These are phyloP conservation scores for Ophiostoma sp. DNA, from an alignment of 2,329 filamentous ascomycete genomes.

Conservation along the genomic window DNA sequence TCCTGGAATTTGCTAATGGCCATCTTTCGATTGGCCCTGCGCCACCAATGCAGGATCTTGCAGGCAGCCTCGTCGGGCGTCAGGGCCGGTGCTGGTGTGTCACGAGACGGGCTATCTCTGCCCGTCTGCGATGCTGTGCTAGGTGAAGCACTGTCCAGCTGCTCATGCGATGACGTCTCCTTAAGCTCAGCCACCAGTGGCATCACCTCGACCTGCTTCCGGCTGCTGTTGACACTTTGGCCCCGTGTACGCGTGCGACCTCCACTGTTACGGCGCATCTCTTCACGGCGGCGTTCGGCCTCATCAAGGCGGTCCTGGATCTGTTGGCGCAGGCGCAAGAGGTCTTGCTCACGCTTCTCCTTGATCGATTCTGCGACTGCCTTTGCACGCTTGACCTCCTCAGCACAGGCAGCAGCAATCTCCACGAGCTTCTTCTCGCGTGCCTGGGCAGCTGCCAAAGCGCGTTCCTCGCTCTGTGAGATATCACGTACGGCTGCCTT, in stretches of 20 bases:
- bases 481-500: conserved; percentile 62
- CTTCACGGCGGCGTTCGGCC: conserved; percentile 64
- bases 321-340: conserved; percentile 61
- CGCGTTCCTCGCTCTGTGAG: conserved; percentile 66
- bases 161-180: conserved; percentile 34
- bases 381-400: conserved; percentile 77
- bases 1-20: conserved; percentile 60
- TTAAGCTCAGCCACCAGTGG: conserved; percentile 48
- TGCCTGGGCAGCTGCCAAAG: conserved; percentile 69
- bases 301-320: conserved; percentile 78
- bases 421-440: conserved; percentile 76
- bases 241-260: conserved; percentile 45
- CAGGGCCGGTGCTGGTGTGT: conserved; percentile 25
- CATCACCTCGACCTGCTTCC: conserved; percentile 45
- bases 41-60: conserved; percentile 67
- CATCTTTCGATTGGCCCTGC: conserved; percentile 50
- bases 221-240: conserved; percentile 44
- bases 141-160: not conserved
- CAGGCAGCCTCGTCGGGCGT: conserved; percentile 53
- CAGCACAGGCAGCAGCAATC: conserved; percentile 73
- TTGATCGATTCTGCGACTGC: conserved; percentile 77
- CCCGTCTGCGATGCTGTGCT: not conserved
- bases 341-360: conserved; percentile 70
- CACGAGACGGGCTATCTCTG: conserved; percentile 23
- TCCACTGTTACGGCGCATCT: conserved; percentile 54